phyloP scores from a whole-genome alignment of 352 stramenopile species.

The Pythium apleroticum region DNA sequence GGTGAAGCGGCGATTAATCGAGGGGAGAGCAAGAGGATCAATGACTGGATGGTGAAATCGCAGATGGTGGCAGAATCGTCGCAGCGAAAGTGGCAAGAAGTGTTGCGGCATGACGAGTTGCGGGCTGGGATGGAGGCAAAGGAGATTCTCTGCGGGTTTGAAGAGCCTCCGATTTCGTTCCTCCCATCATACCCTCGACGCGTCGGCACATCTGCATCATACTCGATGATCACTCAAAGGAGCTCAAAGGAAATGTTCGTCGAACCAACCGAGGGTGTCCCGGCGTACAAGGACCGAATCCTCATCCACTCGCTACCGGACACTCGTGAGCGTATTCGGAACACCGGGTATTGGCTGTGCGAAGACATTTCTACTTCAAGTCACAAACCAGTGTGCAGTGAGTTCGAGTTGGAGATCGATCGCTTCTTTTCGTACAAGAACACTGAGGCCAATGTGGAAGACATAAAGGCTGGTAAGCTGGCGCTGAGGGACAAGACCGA shows the following conservation, averaged over 20 bases:
- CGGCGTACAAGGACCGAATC: constrained; percentile 77
- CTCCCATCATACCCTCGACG: constrained; percentile 72
- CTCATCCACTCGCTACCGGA: constrained; percentile 67
- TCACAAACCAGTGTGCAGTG: constrained; percentile 74
- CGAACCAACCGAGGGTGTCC: constrained; percentile 25
- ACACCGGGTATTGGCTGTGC: constrained; percentile 65
- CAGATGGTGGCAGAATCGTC: constrained; percentile 61
- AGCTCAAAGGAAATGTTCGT: constrained; percentile 59
- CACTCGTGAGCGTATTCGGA: constrained; percentile 54
- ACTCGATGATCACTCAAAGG: constrained; percentile 64
- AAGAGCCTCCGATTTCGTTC: constrained; percentile 76
- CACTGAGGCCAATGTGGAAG: constrained; percentile 44
- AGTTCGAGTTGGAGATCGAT: constrained; percentile 75
- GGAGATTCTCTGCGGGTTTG: constrained; percentile 85
- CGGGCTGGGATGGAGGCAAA: constrained; percentile 71
- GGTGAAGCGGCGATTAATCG: constrained; percentile 10
- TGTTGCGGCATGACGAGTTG: constrained; percentile 75
- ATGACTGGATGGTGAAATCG: constrained; percentile 60
- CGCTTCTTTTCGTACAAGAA: constrained; percentile 73
- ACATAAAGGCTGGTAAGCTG: constrained; percentile 48
- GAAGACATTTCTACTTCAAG: constrained; percentile 63
- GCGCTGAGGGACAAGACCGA: constrained; percentile 57
- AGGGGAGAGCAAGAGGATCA: constrained; percentile 58
- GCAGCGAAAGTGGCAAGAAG: constrained; percentile 64
- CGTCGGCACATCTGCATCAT: constrained; percentile 53